These are phyloP conservation scores for Heteromeles arbutifolia DNA, from an alignment of 306 rosid genomes.

Conservation along the genomic window DNA sequence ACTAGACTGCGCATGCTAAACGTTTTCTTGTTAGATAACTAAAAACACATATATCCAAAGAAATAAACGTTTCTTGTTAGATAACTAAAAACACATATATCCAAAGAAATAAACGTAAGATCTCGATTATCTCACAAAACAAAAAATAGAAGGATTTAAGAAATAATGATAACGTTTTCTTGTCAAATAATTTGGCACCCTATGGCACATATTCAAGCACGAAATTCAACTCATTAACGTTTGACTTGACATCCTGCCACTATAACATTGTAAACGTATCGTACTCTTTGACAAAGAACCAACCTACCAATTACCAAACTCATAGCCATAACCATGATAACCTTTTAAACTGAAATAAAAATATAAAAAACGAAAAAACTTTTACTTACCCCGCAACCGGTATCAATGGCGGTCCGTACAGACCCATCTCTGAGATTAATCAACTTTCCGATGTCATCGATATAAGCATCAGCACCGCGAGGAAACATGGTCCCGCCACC, in stretches of 20 bases:
- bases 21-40: too few relatives aligned
- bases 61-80: too few relatives aligned
- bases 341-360: neutral
- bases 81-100: too few relatives aligned
- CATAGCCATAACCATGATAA: neutral
- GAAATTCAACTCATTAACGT: neutral
- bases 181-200: neutral
- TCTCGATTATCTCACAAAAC: too few relatives aligned
- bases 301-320: neutral
- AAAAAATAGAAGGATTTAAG: neutral
- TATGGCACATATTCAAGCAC: neutral
- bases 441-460: slow-evolving; percentile 64
- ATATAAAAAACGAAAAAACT: neutral
- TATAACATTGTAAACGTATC: too few relatives aligned
- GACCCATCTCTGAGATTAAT: slow-evolving; percentile 67
- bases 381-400: slow-evolving; percentile 91
- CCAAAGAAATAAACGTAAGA: too few relatives aligned
- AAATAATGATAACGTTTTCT: neutral
- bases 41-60: too few relatives aligned
- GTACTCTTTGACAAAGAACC: neutral
- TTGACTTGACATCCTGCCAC: too few relatives aligned
- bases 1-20: too few relatives aligned
- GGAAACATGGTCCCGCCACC: slow-evolving; percentile 99
- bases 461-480: slow-evolving; percentile 70
- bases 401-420: slow-evolving; percentile 86